Base-by-base conservation (phyloP, 164 flowering plant genomes). In the Berberis vulgaris region DNA sequence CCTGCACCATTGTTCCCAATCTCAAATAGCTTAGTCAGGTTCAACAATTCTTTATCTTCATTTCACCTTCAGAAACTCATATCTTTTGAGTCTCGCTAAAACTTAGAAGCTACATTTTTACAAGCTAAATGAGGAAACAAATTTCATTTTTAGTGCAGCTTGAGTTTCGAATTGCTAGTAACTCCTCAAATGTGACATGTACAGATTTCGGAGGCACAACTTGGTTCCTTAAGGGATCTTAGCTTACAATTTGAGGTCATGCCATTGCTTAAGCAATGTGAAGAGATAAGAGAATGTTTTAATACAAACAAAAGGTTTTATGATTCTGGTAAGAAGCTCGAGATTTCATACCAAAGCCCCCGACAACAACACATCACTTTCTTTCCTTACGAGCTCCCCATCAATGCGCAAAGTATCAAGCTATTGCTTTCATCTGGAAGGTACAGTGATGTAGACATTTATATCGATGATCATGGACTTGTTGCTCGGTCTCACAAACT, bases 381-480 rank as follows among this genome's bases (percentile, higher is more conserved):
- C 74, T 43, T 72, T 81, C 57, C 10, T 57, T 71, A 72, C 82
- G 63, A 85, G 87, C 44, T 74, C 55, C 49, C 96, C 96, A 47
- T 86, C 95, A 76, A 85, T 68, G 7, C 80, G 69, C 54, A 84
- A 82, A 74, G 91, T 86, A 7, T 80, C 96, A 41, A 87, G 67
- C 55, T 83, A 72, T 73, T 91, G 91, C 69, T 90, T 69, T 26
- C 81, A 86, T 40, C 78, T 53, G 0, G 81, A 74, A 44, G 81
- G 62, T n/a, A 80, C 59, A 50, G 62, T 74, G 69, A 41, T 60
- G 72, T 72, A 86, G n/a, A 72, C 69, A 72, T 76, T 68, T 43
- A 64, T 57, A 46, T 6, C 61, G 5, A 62, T 44, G 13, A 60
- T 65, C 43, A 66, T 59, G 38, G 79, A 73, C 49, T 8, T 46